phyloP scores from a whole-genome alignment of 1,284 basidiomycete species.

The Fomitopsis palustris region DNA sequence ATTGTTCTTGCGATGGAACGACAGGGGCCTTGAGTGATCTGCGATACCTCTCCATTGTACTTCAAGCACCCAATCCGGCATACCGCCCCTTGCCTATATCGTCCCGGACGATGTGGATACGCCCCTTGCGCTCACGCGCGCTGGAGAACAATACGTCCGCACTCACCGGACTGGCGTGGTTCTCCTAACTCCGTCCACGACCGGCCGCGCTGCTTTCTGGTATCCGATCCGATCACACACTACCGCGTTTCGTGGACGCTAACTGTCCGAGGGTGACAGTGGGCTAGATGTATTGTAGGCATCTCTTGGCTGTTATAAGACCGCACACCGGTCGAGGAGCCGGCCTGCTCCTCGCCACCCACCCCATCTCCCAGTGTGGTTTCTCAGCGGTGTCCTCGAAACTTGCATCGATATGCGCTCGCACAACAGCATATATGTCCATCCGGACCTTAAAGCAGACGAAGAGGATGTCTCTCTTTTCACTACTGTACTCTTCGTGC shows the following conservation, averaged over 20 bases:
- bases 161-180: neutral
- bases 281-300: neutral
- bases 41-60: neutral
- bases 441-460: constrained; percentile 22
- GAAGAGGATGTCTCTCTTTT: constrained; percentile 23
- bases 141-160: neutral
- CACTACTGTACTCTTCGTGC: constrained; percentile 27
- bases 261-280: neutral
- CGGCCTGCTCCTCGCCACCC: neutral
- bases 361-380: neutral
- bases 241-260: neutral
- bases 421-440: constrained; percentile 21
- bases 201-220: neutral
- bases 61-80: neutral
- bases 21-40: neutral
- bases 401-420: constrained; percentile 17
- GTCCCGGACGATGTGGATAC: neutral
- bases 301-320: neutral
- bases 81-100: neutral
- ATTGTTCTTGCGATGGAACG: neutral
- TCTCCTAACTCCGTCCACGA: neutral
- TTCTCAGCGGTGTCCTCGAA: neutral
- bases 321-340: neutral
- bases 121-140: neutral
- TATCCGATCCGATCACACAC: neutral